Conservation (phyloP, 257 asterid species). For the Solanum dulcamara region DNA sequence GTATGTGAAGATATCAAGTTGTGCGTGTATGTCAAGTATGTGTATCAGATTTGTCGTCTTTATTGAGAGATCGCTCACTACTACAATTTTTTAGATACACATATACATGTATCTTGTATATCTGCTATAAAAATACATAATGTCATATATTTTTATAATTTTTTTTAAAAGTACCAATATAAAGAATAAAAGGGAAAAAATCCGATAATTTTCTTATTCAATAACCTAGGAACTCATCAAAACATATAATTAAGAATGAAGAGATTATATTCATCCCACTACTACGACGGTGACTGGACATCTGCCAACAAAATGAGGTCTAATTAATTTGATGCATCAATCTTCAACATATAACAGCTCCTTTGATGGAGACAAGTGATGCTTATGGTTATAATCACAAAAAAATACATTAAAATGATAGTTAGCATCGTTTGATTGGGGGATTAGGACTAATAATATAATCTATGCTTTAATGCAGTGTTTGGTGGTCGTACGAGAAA, state of each 20-base stretch:
- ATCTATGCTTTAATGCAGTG: not conserved
- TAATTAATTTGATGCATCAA: not conserved
- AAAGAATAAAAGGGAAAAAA: not conserved
- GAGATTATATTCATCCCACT: not conserved
- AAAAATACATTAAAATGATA: not conserved
- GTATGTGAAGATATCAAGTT: no score
- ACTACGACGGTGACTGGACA: fast-evolving
- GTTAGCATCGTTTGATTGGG: not conserved
- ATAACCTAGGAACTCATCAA: not conserved
- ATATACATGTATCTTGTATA: not conserved
- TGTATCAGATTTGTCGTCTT: not conserved
- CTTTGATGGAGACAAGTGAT: not conserved
- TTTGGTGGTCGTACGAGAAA: not conserved
- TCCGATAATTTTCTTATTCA: not conserved
- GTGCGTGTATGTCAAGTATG: not conserved
- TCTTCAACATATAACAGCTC: not conserved
- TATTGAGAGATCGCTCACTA: not conserved
- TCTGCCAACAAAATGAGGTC: not conserved
- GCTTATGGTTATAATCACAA: not conserved
- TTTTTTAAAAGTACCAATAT: not conserved
- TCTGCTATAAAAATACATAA: not conserved
- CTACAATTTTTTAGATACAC: not conserved
- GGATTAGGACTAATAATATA: not conserved
- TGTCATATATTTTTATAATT: not conserved
- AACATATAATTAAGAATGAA: not conserved